phyloP scores from a whole-genome alignment of 257 asterid genomes.

The Capsicum pubescens region DNA sequence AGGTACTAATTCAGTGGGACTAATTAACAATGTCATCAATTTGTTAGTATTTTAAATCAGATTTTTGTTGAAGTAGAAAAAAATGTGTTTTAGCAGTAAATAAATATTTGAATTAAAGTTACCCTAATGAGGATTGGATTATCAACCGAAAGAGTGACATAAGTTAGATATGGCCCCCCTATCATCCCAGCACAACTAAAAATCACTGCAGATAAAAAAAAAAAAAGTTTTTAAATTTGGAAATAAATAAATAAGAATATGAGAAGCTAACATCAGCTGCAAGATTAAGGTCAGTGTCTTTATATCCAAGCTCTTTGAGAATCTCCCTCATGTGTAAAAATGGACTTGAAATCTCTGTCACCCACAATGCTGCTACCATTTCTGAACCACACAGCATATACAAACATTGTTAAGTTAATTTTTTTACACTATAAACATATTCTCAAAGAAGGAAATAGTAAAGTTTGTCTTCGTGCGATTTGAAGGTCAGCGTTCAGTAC shows the following conservation, averaged over 20 bases:
- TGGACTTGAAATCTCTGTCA: slow-evolving; percentile 90
- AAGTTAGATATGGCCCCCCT: slow-evolving; percentile 79
- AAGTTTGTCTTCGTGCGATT: too few relatives aligned
- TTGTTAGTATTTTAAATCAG: not conserved
- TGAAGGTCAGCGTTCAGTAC: too few relatives aligned
- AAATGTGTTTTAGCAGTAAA: not conserved
- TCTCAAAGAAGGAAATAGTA: too few relatives aligned
- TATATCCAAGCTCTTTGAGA: slow-evolving; percentile 83
- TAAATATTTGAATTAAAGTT: not conserved
- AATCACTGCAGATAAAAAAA: slow-evolving; percentile 57
- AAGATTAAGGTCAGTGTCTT: slow-evolving; percentile 70
- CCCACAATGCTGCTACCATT: slow-evolving; percentile 78
- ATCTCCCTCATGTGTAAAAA: slow-evolving; percentile 82
- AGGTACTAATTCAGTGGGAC: too few relatives aligned
- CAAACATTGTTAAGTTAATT: not conserved
- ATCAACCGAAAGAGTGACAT: slow-evolving; percentile 63
- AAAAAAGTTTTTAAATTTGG: not conserved
- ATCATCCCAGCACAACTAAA: slow-evolving; percentile 86
- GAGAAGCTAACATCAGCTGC: slow-evolving; percentile 76
- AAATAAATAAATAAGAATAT: slow-evolving; percentile 14
- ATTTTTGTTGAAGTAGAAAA: not conserved
- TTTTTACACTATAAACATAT: too few relatives aligned
- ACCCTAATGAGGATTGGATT: slow-evolving; percentile 85
- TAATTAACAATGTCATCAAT: not conserved
- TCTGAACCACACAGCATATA: slow-evolving; percentile 79